Conservation (phyloP, 495 filamentous ascomycete genomes). For the Penicillium coffeae region DNA sequence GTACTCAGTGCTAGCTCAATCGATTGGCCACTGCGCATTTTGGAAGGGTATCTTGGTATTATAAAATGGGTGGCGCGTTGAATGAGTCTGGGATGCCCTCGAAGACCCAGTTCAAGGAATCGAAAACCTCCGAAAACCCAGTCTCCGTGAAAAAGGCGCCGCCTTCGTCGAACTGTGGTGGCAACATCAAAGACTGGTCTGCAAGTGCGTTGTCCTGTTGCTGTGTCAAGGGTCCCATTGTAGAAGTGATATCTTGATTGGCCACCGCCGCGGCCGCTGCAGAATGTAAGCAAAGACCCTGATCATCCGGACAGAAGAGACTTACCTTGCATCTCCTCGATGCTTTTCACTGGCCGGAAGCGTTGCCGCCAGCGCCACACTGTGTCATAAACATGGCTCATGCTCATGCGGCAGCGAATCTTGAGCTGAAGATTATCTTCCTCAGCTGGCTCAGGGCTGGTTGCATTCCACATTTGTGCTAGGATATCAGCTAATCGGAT, state of each 20-base stretch:
- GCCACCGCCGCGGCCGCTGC: slow-evolving; percentile 22
- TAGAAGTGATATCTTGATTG: slow-evolving; percentile 27
- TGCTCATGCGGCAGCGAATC: slow-evolving; percentile 48
- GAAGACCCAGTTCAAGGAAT: slow-evolving; percentile 49
- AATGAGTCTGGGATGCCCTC: slow-evolving; percentile 45
- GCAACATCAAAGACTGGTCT: slow-evolving; percentile 34
- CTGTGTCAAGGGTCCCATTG: slow-evolving; percentile 23
- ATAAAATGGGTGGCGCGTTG: slow-evolving; percentile 39
- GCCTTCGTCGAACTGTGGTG: slow-evolving; percentile 39
- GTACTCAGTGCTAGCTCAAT: background rate
- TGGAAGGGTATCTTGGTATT: background rate
- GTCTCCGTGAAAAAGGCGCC: slow-evolving; percentile 42
- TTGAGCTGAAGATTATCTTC: slow-evolving; percentile 43
- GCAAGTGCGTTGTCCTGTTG: slow-evolving; percentile 33
- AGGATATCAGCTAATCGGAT: slow-evolving; percentile 49
- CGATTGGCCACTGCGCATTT: background rate
- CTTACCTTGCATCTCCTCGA: slow-evolving; percentile 42
- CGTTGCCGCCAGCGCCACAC: slow-evolving; percentile 49
- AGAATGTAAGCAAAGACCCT: slow-evolving; percentile 3
- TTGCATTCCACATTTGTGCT: slow-evolving; percentile 49
- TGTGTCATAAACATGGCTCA: slow-evolving; percentile 50
- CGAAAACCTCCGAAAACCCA: slow-evolving; percentile 46
- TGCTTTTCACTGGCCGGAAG: slow-evolving; percentile 39
- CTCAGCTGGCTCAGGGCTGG: slow-evolving; percentile 28
- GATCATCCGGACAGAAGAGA: background rate